Base-by-base conservation (phyloP, 495 filamentous ascomycete genomes). In the Pseudoneurospora amorphoporcata region DNA sequence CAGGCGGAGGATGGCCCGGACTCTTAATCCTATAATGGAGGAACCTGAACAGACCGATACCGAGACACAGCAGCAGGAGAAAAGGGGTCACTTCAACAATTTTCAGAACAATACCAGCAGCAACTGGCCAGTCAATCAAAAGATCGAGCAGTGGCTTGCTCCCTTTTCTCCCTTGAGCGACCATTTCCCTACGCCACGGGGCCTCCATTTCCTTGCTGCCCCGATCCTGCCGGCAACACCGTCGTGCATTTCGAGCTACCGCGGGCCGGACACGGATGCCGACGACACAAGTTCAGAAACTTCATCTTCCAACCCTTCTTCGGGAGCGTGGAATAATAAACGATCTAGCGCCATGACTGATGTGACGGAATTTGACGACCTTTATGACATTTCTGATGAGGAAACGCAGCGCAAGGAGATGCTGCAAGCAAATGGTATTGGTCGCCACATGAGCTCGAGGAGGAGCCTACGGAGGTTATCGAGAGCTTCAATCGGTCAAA, bases 11-110 rank as follows among this genome's bases (percentile, higher is more conserved):
- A 58, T 40, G 87, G 86, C 79, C 84, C 86, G 80, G 80, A 82
- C 73, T 74, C 91, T 94, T 92, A 93, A 94, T 92, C 91, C 92
- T 73, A 93, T 94, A 90, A 90, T 92, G 78, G 92, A 94, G 83
- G 91, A 94, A 78, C 86, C 81, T 40, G 79, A 80, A 42, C 76
- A 77, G 70, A 38, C 77, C 70, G 75, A 79, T 58, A 72, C 74
- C 61, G 53, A 72, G 71, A 73, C 69, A 69, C 76, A 37, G 71
- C 65, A 65, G 72, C 70, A 77, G 76, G 74, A 80, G 73, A 77
- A 81, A 61, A 61, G 47, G 47, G 23, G 12, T 32, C 53, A 61
- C 53, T 61, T 61, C 53, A 61, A 40, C 39, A 5, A 32, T 32
- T 8, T 61, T 6, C 53, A 16, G 53, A 61, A 32, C 23, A 61